Percentiles rank a stretch among this genome's conserved stretches.
These are phyloP conservation scores for Trametes polyzona DNA, from an alignment of 1,284 basidiomycete genomes.

Conservation along the genomic window DNA sequence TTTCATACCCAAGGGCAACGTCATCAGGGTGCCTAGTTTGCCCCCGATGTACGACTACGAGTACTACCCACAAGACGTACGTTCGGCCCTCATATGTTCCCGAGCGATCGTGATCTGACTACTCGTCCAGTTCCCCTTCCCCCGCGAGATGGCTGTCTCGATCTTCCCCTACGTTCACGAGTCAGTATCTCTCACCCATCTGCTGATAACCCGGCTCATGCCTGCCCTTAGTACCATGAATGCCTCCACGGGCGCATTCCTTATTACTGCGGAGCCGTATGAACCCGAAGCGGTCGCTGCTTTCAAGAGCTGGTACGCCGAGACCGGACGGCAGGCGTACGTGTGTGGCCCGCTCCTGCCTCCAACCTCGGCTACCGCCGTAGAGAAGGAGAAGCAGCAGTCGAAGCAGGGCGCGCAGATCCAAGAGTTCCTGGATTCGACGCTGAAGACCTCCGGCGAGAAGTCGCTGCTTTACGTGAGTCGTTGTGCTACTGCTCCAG, in stretches of 20 bases:
- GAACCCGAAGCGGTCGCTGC: conserved; percentile 24
- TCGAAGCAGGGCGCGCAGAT: conserved; percentile 18
- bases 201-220: neutral
- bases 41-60: conserved; percentile 33
- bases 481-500: neutral
- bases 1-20: conserved; percentile 10
- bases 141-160: neutral
- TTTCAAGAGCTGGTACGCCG: conserved; percentile 20
- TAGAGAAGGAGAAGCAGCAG: conserved; percentile 17
- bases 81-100: neutral
- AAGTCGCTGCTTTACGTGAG: conserved; percentile 32
- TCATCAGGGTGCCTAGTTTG: conserved; percentile 26
- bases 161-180: conserved; percentile 12
- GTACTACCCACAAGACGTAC: conserved; percentile 26
- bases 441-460: conserved; percentile 21
- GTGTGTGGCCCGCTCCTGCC: conserved; percentile 23
- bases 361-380: conserved; percentile 1
- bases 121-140: neutral
- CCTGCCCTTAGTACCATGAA: conserved; percentile 8
- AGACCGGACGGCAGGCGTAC: conserved; percentile 20
- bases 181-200: neutral
- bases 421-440: conserved; percentile 23
- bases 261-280: conserved; percentile 24
- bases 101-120: neutral
- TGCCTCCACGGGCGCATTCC: conserved; percentile 19